Percentiles rank a stretch among this genome's conserved stretches.
Conservation (phyloP, 306 rosid species). For the Ammopiptanthus mongolicus region DNA sequence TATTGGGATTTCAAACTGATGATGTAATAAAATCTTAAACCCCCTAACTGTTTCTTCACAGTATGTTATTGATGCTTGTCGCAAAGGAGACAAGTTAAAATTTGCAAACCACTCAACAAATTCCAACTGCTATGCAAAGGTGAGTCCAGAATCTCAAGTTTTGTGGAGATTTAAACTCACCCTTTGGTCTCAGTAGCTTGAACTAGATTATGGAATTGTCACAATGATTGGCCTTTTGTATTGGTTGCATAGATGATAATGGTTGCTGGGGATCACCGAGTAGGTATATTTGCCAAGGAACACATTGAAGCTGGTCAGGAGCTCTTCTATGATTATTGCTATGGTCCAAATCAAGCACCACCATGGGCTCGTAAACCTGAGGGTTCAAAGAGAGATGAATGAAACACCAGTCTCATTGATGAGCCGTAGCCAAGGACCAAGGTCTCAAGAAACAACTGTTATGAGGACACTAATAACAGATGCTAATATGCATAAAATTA, state of each 20-base stretch:
- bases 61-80: conserved; percentile 78
- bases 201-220: not conserved
- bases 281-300: conserved; percentile 79
- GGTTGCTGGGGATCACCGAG: conserved; percentile 84
- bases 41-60: conserved; percentile 28
- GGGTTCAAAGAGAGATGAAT: conserved; percentile 47
- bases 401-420: conserved; percentile 63
- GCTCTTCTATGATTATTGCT: conserved; percentile 71
- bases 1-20: not conserved
- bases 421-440: conserved; percentile 1
- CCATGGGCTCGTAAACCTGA: conserved; percentile 58
- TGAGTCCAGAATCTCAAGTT: conserved; percentile 11
- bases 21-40: not conserved
- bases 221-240: conserved; percentile 3
- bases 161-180: not conserved
- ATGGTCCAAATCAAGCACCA: conserved; percentile 40
- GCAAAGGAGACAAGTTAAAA: conserved; percentile 83
- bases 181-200: not conserved
- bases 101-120: conserved; percentile 79
- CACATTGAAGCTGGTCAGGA: conserved; percentile 72
- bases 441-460: not conserved
- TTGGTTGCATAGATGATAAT: conserved; percentile 44
- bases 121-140: conserved; percentile 83
- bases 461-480: not conserved
- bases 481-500: not conserved